Evolutionary conservation across 2,329 filamentous ascomycete genomes (phyloP), one percentile per base, ranked within the genome.

Genomic region (Trichoderma atroviride): DNA sequence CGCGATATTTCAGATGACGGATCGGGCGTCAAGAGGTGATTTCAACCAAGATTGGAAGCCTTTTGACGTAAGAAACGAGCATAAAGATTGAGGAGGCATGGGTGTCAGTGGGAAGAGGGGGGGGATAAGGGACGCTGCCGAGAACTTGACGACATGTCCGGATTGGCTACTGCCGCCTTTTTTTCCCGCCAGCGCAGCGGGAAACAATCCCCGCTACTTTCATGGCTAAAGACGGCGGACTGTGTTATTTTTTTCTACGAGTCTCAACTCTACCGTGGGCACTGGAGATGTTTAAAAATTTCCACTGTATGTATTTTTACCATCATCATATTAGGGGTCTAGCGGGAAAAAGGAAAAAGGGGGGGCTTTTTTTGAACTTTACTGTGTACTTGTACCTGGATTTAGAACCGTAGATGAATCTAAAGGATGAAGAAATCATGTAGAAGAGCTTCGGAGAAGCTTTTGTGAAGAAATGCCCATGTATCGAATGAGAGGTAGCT

Each of bases 1-100:
- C 74, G 75, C 72, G 73, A 74, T 63, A 67, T 78, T 61, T 71
- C 76, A 40, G 71, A 74, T 59, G 60, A 56, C n/a, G 43, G 16
- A 43, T 69, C 43, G 50, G 56, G 52, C 35, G 69, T 53, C 33
- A 59, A 70, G 72, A 68, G 65, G 69, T 69, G 69, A 72, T 40
- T 52, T 9, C 13, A 33, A 35, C 31, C 19, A 19, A 55, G 13
- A 40, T 35, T 33, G 14, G 14, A 9, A n/a, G 60, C 14, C 37
- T 2, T 43, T 6, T n/a, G 2, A 43, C 9, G n/a, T 52, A 14
- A 43, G 55, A 31, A 11, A 33, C 5, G 31, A 65, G 33, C 4
- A 62, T 53, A 13, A 37, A 22, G 55, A n/a, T 11, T 11, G 35
- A 35, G 29, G n/a, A 43, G 40, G 40, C 4, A 22, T 6, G 35